Conservation (phyloP, 2,329 filamentous ascomycete species). For the Xylaria sp. region DNA sequence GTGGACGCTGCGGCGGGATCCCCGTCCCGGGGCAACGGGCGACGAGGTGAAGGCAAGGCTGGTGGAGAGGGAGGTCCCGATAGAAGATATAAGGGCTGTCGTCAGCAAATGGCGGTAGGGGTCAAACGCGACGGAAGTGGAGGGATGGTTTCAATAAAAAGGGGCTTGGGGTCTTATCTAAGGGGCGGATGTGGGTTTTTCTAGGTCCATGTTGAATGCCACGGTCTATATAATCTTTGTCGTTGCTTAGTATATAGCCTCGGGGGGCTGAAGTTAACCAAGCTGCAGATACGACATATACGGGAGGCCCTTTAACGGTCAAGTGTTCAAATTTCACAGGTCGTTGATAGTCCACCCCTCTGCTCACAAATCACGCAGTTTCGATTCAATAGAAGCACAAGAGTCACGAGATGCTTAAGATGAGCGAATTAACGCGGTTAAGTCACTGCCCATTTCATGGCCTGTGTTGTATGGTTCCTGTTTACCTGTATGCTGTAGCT, state of each 20-base stretch:
- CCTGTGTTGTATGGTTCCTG: neutral
- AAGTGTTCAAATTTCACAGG: neutral
- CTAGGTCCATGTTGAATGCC: too few species aligned
- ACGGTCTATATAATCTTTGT: too few species aligned
- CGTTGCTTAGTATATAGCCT: too few species aligned
- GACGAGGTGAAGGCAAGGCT: constrained; percentile 41
- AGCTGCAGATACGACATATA: too few species aligned
- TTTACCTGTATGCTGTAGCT: neutral
- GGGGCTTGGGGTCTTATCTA: too few species aligned
- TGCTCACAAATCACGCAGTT: neutral
- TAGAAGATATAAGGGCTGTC: constrained; percentile 36
- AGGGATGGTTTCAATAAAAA: too few species aligned
- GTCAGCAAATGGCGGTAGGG: constrained; percentile 31
- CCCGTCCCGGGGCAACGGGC: constrained; percentile 32
- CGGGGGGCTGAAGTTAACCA: too few species aligned
- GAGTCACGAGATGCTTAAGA: neutral
- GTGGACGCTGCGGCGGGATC: constrained; percentile 54
- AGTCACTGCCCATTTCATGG: neutral
- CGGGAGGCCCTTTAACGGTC: neutral
- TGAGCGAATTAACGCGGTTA: neutral
- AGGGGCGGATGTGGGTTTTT: too few species aligned
- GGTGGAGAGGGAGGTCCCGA: constrained; percentile 46
- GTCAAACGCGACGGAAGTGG: neutral
- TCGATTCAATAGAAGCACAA: neutral
- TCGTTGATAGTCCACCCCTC: neutral